Base-by-base conservation (phyloP, 2,329 filamentous ascomycete genomes). In the Colletotrichum tabaci region DNA sequence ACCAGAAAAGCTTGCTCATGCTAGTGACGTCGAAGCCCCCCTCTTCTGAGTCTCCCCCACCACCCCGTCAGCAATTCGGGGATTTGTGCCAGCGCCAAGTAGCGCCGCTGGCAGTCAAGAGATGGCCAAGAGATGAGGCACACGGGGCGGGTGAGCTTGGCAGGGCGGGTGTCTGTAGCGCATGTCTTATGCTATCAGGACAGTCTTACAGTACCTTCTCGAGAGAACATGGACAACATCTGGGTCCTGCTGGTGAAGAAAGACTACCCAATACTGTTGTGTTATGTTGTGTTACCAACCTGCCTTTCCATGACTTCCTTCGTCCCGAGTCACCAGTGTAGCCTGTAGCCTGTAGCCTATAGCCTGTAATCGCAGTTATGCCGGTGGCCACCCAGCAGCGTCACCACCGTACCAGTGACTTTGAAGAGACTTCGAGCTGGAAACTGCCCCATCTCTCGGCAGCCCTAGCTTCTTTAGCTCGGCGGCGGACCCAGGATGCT, bases 1-100 rank as follows among this genome's bases (percentile, higher is more conserved):
- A 63, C 65, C 58, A 35, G 38, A 52, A 68, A 71, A 71, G 65
- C 65, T 71, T 71, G 65, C 66, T 53, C 30, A 21, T 13, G 44
- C 58, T 40, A 42, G 57, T 71, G 64, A 71, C 67, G 67, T 71
- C 67, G 66, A 21, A 4, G 3, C 26, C 26, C 30, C 50, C 30
- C 30, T 30, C 30, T 30, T 30, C 30, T 30, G 7, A 1, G 13
- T 35, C 23, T n/a, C 13, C 26, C 18, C 42, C 50, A 5, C 52
- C 30, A 12, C 16, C 8, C 2, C 49, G 26, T 23, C 8, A 26
- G 13, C 26, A 35, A n/a, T 15, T 18, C 16, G 52, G 18, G 61
- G 55, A 3, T 49, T 49, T 47, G 62, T 57, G 67, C 56, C 35
- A 58, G 52, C 40, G 69, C 69, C 65, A 70, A 66, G 69, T 18